Evolutionary conservation across 2,329 filamentous ascomycete genomes (phyloP).

Genomic region (Calonectria pauciramosa): DNA sequence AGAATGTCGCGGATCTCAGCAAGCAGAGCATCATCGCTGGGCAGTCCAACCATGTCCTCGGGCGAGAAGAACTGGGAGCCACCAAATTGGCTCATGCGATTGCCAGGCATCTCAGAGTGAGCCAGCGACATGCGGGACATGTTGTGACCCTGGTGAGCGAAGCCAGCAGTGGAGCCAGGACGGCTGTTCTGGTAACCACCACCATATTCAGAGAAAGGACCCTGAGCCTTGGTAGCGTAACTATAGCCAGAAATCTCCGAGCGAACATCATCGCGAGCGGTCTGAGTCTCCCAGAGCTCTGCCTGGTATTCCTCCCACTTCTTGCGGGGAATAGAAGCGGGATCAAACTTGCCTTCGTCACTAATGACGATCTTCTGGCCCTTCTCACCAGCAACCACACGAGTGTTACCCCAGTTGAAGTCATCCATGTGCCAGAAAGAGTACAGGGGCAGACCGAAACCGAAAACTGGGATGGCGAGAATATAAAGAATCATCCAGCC

Average conservation of each 20-base stretch:
- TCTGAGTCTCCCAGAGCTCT: constrained; percentile 97
- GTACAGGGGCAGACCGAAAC: constrained; percentile 90
- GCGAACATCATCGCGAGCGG: constrained; percentile 81
- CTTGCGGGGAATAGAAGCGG: constrained; percentile 92
- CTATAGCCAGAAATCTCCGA: constrained; percentile 95
- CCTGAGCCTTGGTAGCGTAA: constrained; percentile 88
- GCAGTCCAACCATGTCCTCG: constrained; percentile 81
- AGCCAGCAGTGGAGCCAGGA: constrained; percentile 67
- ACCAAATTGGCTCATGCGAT: constrained; percentile 73
- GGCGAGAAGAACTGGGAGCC: constrained; percentile 71
- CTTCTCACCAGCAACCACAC: constrained; percentile 94
- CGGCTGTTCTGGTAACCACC: constrained; percentile 73
- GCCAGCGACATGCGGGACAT: constrained; percentile 84
- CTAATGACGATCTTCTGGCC: constrained; percentile 93
- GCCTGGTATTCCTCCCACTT: constrained; percentile 99
- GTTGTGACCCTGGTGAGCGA: constrained; percentile 57
- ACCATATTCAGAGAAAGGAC: constrained; percentile 78
- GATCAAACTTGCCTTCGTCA: constrained; percentile 98
- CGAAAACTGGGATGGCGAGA: constrained; percentile 90
- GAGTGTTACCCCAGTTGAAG: constrained; percentile 99
- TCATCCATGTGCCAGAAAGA: constrained; percentile 99
- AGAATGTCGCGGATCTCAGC: constrained; percentile 96
- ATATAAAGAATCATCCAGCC: constrained; percentile 99
- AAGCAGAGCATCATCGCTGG: constrained; percentile 89
- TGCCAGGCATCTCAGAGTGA: constrained; percentile 74